Base-by-base conservation (phyloP, 441 rosid genomes). In the Adansonia madagascariensis region DNA sequence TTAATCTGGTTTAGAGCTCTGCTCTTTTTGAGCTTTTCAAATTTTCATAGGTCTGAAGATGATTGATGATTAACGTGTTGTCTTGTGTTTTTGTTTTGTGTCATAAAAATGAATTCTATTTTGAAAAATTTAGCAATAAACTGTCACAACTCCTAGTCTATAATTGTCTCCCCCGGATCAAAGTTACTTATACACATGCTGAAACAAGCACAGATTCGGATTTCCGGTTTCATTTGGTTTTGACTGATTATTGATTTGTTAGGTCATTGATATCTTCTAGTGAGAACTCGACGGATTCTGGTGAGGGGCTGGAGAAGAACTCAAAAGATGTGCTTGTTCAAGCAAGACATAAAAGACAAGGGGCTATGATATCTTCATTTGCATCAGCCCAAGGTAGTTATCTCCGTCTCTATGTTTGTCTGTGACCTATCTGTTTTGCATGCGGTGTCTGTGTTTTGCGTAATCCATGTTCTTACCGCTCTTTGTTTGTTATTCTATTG, bases 351-450 rank as follows among this genome's bases (percentile, higher is more conserved):
- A 88, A 71, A 75, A 85, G 79, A 78, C 65, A 56, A 14, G 67
- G 82, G 35, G 76, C 77, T 68, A 81, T 62, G 47, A 67, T 88
- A 61, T 46, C 80, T 68, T 83, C 88, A 57, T 90, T 88, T 67
- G 81, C 85, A 78, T 93, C 97, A 61, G 87, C 90, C 61, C 81
- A 81, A 73, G 97, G 97, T 91, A 88, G 56, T 50, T 57, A 6
- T 60, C 68, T 75, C 17, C 2, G 3, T 4, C 10, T 49, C 10
- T 53, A 15, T 47, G 18, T 70, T 74, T 49, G 55, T 81, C 80
- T 44, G 59, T 14, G 62, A n/a, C 71, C 74, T 76, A 79, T 60
- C 43, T 44, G 12, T 15, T 71, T 57, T 41, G 12, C 63, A 4
- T 39, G 18, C 17, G 15, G 15, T 46, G 9, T 66, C n/a, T 62